phyloP scores from a whole-genome alignment of 768 basidiomycete genomes.

The Pleurotus ostreatus region DNA sequence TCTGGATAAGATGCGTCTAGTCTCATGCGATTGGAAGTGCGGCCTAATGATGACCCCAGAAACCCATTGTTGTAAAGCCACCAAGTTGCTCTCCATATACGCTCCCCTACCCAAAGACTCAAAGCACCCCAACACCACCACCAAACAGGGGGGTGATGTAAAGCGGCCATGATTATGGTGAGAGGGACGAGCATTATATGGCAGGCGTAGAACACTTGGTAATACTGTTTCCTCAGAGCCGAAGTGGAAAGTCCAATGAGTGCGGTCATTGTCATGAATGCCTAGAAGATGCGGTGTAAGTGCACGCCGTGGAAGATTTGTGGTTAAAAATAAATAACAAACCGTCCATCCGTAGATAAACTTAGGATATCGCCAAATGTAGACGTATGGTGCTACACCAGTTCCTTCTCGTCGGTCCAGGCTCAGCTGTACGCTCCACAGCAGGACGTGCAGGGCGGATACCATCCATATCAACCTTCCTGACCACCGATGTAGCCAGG shows the following conservation, averaged over 20 bases:
- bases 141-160: slow-evolving; percentile 65
- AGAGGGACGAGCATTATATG: slow-evolving; percentile 62
- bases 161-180: slow-evolving; percentile 54
- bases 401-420: slow-evolving; percentile 42
- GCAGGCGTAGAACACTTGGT: slow-evolving; percentile 61
- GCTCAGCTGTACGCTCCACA: slow-evolving; percentile 68
- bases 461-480: slow-evolving; percentile 69
- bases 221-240: slow-evolving; percentile 47
- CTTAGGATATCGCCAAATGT: slow-evolving; percentile 54
- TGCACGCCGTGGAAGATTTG: background rate
- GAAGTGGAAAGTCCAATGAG: slow-evolving; percentile 48
- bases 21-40: background rate
- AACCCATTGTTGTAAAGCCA: slow-evolving; percentile 61
- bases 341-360: slow-evolving; percentile 65
- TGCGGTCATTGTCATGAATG: slow-evolving; percentile 49
- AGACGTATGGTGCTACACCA: slow-evolving; percentile 38
- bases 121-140: slow-evolving; percentile 70
- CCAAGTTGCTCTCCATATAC: slow-evolving; percentile 49
- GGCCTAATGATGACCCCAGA: slow-evolving; percentile 21
- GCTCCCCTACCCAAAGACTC: slow-evolving; percentile 59
- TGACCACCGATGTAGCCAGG: slow-evolving; percentile 66
- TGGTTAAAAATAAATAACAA: background rate
- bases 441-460: slow-evolving; percentile 51
- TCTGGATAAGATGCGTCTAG: background rate
- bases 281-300: slow-evolving; percentile 30